Base-by-base conservation (phyloP, 2,329 filamentous ascomycete genomes). In the Paraphaeosphaeria sporulosa region DNA sequence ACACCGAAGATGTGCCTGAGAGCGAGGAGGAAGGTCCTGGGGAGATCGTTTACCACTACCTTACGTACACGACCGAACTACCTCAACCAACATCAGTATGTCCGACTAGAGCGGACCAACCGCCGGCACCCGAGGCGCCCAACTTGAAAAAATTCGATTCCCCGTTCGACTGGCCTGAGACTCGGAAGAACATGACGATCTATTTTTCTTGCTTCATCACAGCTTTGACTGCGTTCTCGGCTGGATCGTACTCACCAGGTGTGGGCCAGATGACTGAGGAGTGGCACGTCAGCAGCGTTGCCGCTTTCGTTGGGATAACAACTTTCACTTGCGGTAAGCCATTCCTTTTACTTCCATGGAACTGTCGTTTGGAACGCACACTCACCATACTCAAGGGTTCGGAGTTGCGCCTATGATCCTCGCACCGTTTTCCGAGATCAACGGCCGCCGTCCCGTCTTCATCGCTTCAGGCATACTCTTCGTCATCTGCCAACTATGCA, bases 341-440 rank as follows among this genome's bases (percentile, higher is more conserved):
- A 23, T 57, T 5, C 15, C 25, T 46, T n/a, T 36, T 44, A 32
- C 1, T 44, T 32, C 12, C 32, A 44, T 47, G 1, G 13, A 23
- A 42, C 6, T 23, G n/a, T 13, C 30, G 2, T 32, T 32, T 12
- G 30, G 17, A 44, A 25, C 25, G 19, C 32, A 34, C 23, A 30
- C 55, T 64, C 21, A 65, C 23, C 1, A 2, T 34, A 19, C n/a
- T 19, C 10, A 27, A 36, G 93, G 94, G 3, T 97, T 97, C 67
- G 92, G 86, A 0, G 77, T 93, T 25, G 90, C 92, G 0, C 94
- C 94, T 0, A 97, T 97, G 93, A 83, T 92, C 0, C 84, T 97
- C 0, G 94, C 94, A 0, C 94, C 94, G 0, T 90, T 97, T 65
- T 93, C 90, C 0, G 94, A 97, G 78, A 90, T 96, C 73, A 93